Percentiles rank a stretch among this genome's conserved stretches.
Evolutionary conservation across 2,329 filamentous ascomycete species (phyloP).

Genomic region (Verticillium dahliae): DNA sequence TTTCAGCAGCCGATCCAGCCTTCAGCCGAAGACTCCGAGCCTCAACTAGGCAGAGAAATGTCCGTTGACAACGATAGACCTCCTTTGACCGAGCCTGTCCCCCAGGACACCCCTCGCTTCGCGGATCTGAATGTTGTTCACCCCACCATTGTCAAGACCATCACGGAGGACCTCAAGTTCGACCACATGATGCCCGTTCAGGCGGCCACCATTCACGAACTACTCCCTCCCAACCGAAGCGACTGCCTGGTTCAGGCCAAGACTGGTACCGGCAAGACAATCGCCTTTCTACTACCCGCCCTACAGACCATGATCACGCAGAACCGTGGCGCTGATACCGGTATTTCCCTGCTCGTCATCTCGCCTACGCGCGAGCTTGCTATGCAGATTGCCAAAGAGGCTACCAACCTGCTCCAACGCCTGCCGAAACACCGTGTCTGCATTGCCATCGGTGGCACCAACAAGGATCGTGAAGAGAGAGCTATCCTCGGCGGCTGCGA

Average conservation of each 20-base stretch:
- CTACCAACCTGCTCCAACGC: constrained; percentile 61
- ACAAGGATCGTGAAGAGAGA: constrained; percentile 65
- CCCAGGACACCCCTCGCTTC: constrained; percentile 38
- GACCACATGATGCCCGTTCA: constrained; percentile 50
- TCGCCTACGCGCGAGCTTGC: constrained; percentile 67
- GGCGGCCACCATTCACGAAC: constrained; percentile 40
- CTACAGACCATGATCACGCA: constrained; percentile 64
- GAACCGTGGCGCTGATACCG: constrained; percentile 20
- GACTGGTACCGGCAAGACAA: constrained; percentile 81
- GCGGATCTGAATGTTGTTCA: constrained; percentile 39
- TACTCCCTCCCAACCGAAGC: constrained; percentile 35
- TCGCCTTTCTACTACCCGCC: constrained; percentile 80
- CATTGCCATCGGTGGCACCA: constrained; percentile 72
- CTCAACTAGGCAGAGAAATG: neutral
- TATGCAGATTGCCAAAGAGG: constrained; percentile 65
- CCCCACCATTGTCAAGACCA: constrained; percentile 38
- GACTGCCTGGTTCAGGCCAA: constrained; percentile 72
- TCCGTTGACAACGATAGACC: constrained; percentile 17
- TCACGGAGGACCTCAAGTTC: constrained; percentile 41
- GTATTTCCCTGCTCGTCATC: constrained; percentile 56
- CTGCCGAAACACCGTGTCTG: constrained; percentile 70
- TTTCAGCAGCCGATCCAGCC: neutral
- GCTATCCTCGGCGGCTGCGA: constrained; percentile 68
- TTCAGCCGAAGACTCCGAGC: neutral
- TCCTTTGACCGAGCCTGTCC: constrained; percentile 28